Evolutionary conservation across 768 basidiomycete species (phyloP).

Genomic region (Boletus rufocinnamomeus): DNA sequence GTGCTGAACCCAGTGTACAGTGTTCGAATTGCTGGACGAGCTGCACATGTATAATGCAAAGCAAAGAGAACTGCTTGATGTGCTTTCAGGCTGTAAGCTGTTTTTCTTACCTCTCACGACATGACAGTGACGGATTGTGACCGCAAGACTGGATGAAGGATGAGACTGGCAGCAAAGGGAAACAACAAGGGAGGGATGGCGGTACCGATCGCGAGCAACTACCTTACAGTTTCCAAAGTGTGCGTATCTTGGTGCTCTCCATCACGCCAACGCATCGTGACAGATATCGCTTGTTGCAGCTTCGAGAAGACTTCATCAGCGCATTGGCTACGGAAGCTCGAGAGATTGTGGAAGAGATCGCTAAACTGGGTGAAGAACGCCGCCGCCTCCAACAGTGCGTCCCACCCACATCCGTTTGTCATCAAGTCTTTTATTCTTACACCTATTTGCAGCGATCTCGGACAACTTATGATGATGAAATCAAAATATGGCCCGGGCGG

Average conservation of each 20-base stretch:
- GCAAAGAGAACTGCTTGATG: not conserved
- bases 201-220: not conserved
- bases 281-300: not conserved
- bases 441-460: not conserved
- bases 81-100: not conserved
- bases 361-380: not conserved
- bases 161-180: not conserved
- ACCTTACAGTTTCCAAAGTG: not conserved
- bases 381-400: conserved; percentile 2
- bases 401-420: not conserved
- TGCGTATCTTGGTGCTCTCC: not conserved
- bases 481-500: not conserved
- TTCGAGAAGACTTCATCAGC: not conserved
- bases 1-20: not conserved
- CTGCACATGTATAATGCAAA: not conserved
- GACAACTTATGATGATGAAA: not conserved
- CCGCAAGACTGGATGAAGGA: conserved; percentile 1
- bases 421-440: not conserved
- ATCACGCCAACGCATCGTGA: not conserved
- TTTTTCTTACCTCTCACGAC: not conserved
- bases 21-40: not conserved
- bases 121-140: not conserved
- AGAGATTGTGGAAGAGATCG: not conserved
- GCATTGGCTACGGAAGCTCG: not conserved
- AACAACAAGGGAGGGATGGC: not conserved